A percentile compares a stretch with the other conserved stretches of the same genome.
Conservation (phyloP, 129 eudicot genomes). For the Arctium lappa region DNA sequence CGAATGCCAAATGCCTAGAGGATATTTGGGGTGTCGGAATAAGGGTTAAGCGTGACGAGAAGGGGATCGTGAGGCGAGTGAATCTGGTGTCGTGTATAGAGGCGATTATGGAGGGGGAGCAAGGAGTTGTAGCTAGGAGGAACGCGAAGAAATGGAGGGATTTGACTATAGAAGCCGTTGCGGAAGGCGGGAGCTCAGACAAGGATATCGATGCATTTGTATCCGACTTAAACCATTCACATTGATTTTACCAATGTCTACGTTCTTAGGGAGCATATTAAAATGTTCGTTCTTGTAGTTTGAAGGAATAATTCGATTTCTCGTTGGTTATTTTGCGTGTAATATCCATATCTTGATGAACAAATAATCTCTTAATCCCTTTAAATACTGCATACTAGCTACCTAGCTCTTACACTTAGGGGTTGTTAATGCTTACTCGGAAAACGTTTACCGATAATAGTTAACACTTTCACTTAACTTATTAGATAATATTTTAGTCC, state of each 20-base stretch:
- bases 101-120: constrained; percentile 19
- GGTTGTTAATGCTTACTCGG: too few relatives aligned
- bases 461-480: too few relatives aligned
- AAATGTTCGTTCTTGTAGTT: neutral
- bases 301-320: neutral
- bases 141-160: constrained; percentile 27
- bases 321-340: neutral
- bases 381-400: neutral
- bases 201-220: constrained; percentile 25
- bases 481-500: too few relatives aligned
- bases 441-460: too few relatives aligned
- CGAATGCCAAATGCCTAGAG: constrained; percentile 29
- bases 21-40: constrained; percentile 33
- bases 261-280: neutral
- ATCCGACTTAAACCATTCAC: neutral
- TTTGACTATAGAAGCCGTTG: constrained; percentile 22
- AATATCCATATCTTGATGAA: neutral
- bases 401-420: too few relatives aligned
- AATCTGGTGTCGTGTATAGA: constrained; percentile 20
- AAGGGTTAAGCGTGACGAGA: constrained; percentile 15
- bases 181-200: constrained; percentile 29
- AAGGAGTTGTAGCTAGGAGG: constrained; percentile 5
- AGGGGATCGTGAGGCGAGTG: constrained; percentile 15
- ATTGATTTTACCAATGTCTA: neutral
- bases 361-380: neutral